Percentiles rank a stretch among this genome's conserved stretches.
Conservation (phyloP, 2,329 filamentous ascomycete genomes). For the Pseudocercospora pini-densiflorae region DNA sequence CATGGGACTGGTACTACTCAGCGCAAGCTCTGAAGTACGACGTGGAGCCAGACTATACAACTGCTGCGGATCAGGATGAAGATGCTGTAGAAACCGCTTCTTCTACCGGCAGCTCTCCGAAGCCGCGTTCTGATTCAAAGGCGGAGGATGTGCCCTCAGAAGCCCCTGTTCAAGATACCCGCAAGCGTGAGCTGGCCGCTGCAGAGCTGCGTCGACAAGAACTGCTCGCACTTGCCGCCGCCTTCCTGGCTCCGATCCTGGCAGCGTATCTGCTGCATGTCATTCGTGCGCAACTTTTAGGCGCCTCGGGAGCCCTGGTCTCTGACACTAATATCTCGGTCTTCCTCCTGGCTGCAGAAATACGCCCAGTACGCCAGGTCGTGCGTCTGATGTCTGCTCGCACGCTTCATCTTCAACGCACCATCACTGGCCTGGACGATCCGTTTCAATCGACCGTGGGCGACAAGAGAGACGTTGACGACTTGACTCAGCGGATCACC, state of each 20-base stretch:
- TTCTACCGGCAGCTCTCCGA: slow-evolving; percentile 29
- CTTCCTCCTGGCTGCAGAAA: slow-evolving; percentile 84
- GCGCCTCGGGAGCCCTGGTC: slow-evolving; percentile 82
- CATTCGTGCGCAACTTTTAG: slow-evolving; percentile 78
- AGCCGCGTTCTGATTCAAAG: slow-evolving; percentile 16
- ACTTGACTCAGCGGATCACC: slow-evolving; percentile 35
- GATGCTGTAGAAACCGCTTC: slow-evolving; percentile 31
- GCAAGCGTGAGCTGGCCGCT: slow-evolving; percentile 46
- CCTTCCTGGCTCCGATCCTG: slow-evolving; percentile 76
- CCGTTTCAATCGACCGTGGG: slow-evolving; percentile 28
- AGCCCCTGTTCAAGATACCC: slow-evolving; percentile 19
- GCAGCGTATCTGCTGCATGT: slow-evolving; percentile 84
- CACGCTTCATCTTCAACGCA: slow-evolving; percentile 79
- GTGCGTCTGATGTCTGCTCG: slow-evolving; percentile 78
- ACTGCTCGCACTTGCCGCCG: slow-evolving; percentile 72
- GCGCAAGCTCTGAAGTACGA: slow-evolving; percentile 45
- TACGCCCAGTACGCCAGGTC: slow-evolving; percentile 80
- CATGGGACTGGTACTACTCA: slow-evolving; percentile 70
- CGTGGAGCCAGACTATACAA: slow-evolving; percentile 20
- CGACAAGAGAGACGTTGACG: slow-evolving; percentile 41
- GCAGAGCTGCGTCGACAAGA: slow-evolving; percentile 76
- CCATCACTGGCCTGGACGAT: slow-evolving; percentile 55
- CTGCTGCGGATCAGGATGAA: slow-evolving; percentile 25
- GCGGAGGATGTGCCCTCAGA: slow-evolving; percentile 11
- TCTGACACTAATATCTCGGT: slow-evolving; percentile 93